These are phyloP conservation scores for Basipetospora chlamydospora DNA, from an alignment of 2,329 filamentous ascomycete genomes.

Conservation along the genomic window DNA sequence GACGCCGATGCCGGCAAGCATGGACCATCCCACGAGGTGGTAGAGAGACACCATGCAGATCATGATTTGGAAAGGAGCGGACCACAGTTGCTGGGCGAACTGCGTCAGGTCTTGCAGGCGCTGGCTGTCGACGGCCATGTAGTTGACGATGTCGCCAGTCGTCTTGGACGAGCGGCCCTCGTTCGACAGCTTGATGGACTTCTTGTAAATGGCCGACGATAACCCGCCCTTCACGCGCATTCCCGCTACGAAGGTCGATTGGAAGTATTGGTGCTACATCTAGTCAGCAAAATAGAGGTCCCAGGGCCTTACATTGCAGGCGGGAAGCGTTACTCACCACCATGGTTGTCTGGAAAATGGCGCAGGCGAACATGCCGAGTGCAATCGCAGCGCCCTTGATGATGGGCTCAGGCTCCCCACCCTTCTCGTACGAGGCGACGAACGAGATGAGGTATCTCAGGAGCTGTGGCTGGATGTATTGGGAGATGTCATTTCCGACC, in stretches of 20 bases:
- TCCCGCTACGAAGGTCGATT: constrained; percentile 82
- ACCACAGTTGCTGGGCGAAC: constrained; percentile 91
- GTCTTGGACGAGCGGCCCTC: constrained; percentile 80
- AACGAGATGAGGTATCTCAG: constrained; percentile 73
- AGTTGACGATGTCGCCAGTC: constrained; percentile 96
- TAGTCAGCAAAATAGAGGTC: constrained; percentile 10
- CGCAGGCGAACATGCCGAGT: constrained; percentile 80
- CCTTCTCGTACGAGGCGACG: constrained; percentile 59
- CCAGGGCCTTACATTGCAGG: neutral
- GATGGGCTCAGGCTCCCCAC: constrained; percentile 54
- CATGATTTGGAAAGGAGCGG: constrained; percentile 88
- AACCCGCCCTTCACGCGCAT: constrained; percentile 93
- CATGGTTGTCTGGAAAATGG: constrained; percentile 72
- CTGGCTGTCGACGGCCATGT: constrained; percentile 97
- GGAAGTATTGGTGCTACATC: constrained; percentile 77
- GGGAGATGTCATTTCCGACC: constrained; percentile 67
- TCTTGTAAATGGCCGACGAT: constrained; percentile 82
- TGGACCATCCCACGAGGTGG: constrained; percentile 83
- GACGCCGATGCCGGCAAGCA: constrained; percentile 85
- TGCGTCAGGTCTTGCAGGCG: constrained; percentile 88
- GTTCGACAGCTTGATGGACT: constrained; percentile 79
- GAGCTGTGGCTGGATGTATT: constrained; percentile 84
- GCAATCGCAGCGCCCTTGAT: constrained; percentile 79
- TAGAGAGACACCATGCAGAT: constrained; percentile 95
- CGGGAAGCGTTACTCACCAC: constrained; percentile 29